Base-by-base conservation (phyloP, 2,329 filamentous ascomycete genomes). In the Onygena corvina region DNA sequence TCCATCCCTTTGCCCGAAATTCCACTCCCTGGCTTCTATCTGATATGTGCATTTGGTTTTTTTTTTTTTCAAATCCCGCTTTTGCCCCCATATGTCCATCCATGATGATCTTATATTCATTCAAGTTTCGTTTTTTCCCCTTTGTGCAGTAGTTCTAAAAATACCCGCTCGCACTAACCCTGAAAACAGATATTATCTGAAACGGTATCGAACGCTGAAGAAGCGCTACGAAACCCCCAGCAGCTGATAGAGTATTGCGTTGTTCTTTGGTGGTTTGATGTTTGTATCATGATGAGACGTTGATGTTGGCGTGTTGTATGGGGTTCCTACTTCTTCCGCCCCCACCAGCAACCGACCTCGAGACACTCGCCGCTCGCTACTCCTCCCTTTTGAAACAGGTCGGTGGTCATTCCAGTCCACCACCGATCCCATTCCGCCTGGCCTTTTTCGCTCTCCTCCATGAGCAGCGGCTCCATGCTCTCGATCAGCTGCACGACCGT, bases 351-450 rank as follows among this genome's bases (percentile, higher is more conserved):
- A 36, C 78, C 79, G 51, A 80, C 66, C 64, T 82, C 79, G 16
- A 95, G 69, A 65, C 87, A 94, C 66, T 95, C 89, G 44, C 89
- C 88, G 71, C 80, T 88, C 44, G 78, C 80, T 14, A 85, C 82
- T 16, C 86, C 85, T 49, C 80, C 81, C 53, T 90, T 83, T 63
- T 83, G 80, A 61, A 94, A 75, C 60, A 95, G 67, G 65, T 92
- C 84, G 42, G 79, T 77, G 76, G 87, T 90, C 83, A 94, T 86
- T 65, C 83, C 86, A 34, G 82, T 80, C 68, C 85, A 80, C 89
- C 89, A 95, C 35, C 80, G 74, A 64, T 93, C 85, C 88, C 88
- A 95, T 68, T 95, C 89, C 57, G 94, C 87, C 61, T 85, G 80
- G 59, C 83, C 86, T 72, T 94, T 94, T 11, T 83, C 84, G 60